Percentiles rank a stretch among this genome's conserved stretches.
phyloP scores from a whole-genome alignment of 352 stramenopile species.

The Globisporangium paroecandrum region DNA sequence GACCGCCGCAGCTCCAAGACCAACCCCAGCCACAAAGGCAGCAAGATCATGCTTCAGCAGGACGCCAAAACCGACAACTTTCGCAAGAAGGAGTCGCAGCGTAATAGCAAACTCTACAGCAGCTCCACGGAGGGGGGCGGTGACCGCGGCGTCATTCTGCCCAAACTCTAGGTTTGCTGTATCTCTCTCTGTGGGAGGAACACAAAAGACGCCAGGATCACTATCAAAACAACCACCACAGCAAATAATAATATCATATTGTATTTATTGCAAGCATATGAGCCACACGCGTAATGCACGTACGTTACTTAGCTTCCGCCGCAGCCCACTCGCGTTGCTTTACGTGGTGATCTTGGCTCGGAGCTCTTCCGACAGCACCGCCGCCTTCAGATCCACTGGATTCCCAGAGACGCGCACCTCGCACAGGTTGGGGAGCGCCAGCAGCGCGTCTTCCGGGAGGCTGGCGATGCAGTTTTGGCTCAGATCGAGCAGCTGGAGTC shows the following conservation, averaged over 20 bases:
- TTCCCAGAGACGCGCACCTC: conserved; percentile 51
- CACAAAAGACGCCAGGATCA: not conserved
- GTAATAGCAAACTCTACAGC: conserved; percentile 34
- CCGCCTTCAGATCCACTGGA: conserved; percentile 22
- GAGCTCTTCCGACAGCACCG: conserved; percentile 26
- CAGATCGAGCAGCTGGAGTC: conserved; percentile 63
- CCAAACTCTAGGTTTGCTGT: conserved; percentile 26
- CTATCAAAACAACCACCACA: conserved; percentile 2
- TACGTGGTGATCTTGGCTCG: conserved; percentile 29
- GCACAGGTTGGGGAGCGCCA: conserved; percentile 32
- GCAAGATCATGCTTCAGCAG: conserved; percentile 1
- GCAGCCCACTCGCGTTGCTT: conserved; percentile 11
- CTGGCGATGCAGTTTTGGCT: conserved; percentile 44
- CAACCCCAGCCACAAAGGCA: conserved; percentile 23
- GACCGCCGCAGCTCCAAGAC: conserved; percentile 46
- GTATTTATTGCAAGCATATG: conserved; percentile 6
- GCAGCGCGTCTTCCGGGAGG: conserved; percentile 41
- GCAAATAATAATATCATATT: conserved; percentile 8
- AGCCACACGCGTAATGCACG: not conserved
- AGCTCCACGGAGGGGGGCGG: conserved; percentile 15
- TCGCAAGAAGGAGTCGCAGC: conserved; percentile 43
- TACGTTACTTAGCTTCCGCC: not conserved
- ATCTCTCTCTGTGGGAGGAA: not conserved
- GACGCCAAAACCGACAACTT: conserved; percentile 18
- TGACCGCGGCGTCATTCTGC: conserved; percentile 46